A percentile compares a stretch with the other conserved stretches of the same genome.
phyloP scores from a whole-genome alignment of 176 grass and related monocot species.

The Aegilops longissima region DNA sequence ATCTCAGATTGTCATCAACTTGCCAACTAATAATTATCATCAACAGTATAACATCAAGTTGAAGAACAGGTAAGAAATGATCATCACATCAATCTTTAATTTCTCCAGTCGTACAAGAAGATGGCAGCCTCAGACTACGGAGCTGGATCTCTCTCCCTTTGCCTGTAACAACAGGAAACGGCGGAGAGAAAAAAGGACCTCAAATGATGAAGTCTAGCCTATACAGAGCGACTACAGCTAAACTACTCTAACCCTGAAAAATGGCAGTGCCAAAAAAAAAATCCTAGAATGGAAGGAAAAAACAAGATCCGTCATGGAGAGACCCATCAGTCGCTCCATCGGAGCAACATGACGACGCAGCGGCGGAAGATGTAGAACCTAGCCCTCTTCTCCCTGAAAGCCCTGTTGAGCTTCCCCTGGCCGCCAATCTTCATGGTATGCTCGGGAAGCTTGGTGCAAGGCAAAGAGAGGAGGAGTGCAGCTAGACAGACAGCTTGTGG shows the following conservation, averaged over 20 bases:
- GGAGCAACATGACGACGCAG: conserved; percentile 54
- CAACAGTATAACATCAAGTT: conserved; percentile 9
- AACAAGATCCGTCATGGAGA: conserved; percentile 12
- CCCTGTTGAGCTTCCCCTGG: conserved; percentile 50
- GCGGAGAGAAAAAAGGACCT: conserved; percentile 23
- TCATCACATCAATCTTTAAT: background rate
- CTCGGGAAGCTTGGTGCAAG: conserved; percentile 19
- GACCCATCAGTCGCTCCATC: conserved; percentile 49
- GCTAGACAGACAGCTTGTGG: background rate
- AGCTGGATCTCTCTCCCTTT: conserved; percentile 32
- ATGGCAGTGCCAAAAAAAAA: conserved; percentile 21
- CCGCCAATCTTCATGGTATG: conserved; percentile 54
- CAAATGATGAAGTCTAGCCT: conserved; percentile 19
- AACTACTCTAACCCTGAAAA: conserved; percentile 36
- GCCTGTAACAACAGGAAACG: conserved; percentile 13
- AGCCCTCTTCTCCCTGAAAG: conserved; percentile 60
- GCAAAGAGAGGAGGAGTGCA: conserved; percentile 13
- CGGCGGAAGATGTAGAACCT: conserved; percentile 61
- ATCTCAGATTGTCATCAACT: conserved; percentile 4
- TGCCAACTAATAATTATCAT: background rate
- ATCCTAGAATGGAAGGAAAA: conserved; percentile 27
- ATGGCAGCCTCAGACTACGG: background rate
- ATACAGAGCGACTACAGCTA: conserved; percentile 43
- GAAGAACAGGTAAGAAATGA: background rate
- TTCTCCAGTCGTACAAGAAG: conserved; percentile 39